Evolutionary conservation across 2,329 filamentous ascomycete species (phyloP), one percentile per base, ranked within the genome.

Genomic region (Ophiocordyceps sinensis): DNA sequence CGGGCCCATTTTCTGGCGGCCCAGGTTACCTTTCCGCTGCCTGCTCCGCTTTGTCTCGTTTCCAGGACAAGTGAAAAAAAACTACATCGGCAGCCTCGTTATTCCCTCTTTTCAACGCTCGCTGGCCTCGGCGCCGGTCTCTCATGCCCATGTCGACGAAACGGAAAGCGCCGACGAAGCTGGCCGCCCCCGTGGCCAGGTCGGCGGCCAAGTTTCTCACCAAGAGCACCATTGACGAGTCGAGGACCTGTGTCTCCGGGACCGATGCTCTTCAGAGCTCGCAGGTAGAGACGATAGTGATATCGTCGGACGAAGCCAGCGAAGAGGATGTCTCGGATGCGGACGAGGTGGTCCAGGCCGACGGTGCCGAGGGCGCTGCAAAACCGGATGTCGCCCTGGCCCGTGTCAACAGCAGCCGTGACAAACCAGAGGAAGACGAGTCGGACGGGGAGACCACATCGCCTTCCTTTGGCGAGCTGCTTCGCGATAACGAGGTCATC

Each of bases 391-490:
- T 43, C 28, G 37, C 44, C 19, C 32, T 32, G 29, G 34, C 46
- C 30, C 43, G 45, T 32, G 34, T 46, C 46, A 59, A 59, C 44
- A 55, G 53, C 41, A 47, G 52, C 32, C 38, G 43, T n/a, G 50
- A 51, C 10, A 50, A 55, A 5, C 54, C 55, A 19, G 56, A 56
- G 34, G 53, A 44, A 28, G 53, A 53, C 13, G 58, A 56, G 28
- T 67, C 66, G 29, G 69, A 73, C 43, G 65, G 63, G 36, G 68
- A 75, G 42, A 63, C 62, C 6, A 61, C 65, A 15, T 67, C 64
- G 28, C 83, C 85, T 3, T 85, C 86, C 0, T 94, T 96, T 58
- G 89, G 87, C 51, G 89, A 96, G 56, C 75, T 93, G 37, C 70
- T 94, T 35, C 81, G 79, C 50, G 77, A 79, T 43, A 72, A 77